phyloP scores from a whole-genome alignment of 1,139 yeast genomes.

The Candida sanyaensis region DNA sequence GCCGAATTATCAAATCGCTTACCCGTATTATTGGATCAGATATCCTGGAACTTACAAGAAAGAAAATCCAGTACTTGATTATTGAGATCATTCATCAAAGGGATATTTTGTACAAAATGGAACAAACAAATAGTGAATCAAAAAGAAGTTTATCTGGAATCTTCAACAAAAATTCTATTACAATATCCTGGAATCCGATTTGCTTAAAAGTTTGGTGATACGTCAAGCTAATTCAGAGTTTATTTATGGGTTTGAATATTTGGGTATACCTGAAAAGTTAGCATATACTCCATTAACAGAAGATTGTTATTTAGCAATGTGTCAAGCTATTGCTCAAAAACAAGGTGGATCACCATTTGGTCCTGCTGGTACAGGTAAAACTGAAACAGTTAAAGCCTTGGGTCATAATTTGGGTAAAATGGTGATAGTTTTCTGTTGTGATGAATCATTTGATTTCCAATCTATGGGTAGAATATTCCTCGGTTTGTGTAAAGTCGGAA shows the following conservation, averaged over 20 bases:
- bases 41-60: constrained; percentile 34
- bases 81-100: constrained; percentile 69
- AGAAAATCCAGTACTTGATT: constrained; percentile 58
- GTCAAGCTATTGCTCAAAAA: constrained; percentile 71
- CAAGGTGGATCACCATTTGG: constrained; percentile 95
- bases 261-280: constrained; percentile 73
- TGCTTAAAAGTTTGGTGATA: constrained; percentile 41
- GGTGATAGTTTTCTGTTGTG: constrained; percentile 90
- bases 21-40: constrained; percentile 21
- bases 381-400: constrained; percentile 85
- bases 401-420: constrained; percentile 79
- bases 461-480: constrained; percentile 76
- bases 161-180: constrained; percentile 56
- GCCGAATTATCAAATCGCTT: constrained; percentile 16
- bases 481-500: constrained; percentile 86
- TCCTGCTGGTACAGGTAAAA: constrained; percentile 98
- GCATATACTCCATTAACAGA: constrained; percentile 79
- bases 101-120: constrained; percentile 37
- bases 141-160: constrained; percentile 41
- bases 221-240: constrained; percentile 55
- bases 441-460: constrained; percentile 81
- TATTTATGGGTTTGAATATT: constrained; percentile 78
- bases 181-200: constrained; percentile 23
- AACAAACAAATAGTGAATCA: constrained; percentile 12
- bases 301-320: constrained; percentile 65